Evolutionary conservation across 2,329 filamentous ascomycete species (phyloP), one percentile per base, ranked within the genome.

Genomic region (Scorias spongiosa): DNA sequence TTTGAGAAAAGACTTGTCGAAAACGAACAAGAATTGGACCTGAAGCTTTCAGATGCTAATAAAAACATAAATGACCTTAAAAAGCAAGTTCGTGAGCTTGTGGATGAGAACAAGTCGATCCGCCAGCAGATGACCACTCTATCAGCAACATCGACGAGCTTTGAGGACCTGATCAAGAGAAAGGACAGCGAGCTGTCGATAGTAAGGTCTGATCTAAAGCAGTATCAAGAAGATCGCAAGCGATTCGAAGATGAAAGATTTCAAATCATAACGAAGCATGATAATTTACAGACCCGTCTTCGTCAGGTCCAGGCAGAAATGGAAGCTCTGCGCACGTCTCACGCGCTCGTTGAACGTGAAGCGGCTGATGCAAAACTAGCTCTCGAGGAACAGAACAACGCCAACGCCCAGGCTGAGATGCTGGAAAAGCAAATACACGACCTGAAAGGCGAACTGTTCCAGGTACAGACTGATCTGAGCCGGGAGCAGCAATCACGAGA

Each of bases 161-260:
- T 94, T 51, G 91, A 98, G 63, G 89, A 96, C 54, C 75, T 96
- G 38, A 82, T 98, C 18, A 76, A 87, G 18, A 81, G 84, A 46
- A 98, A 96, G 61, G 91, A 98, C 59, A 94, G 88, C 60, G 93
- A 98, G 58, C 69, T 98, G 15, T 75, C 81, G 0, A 73, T 96
- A 39, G 72, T 96, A 29, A 85, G 87, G 53, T 78, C 79, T 10
- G 91, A 98, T 59, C 77, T 88, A 49, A 84, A 82, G 59, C 85
- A 81, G 50, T 81, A 82, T 51, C 84, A 94, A 59, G 77, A 80
- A 42, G 88, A 95, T 54, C 83, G 81, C 28, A 79, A 78, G 48
- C 72, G 71, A 11, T 78, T 93, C 30, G 86, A 94, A 50, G 75
- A 83, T 2, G 86, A 95, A 58, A 87, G 80, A 59, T 76, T 74